A percentile compares a stretch with the other conserved stretches of the same genome.
Conservation (phyloP, 768 basidiomycete species). For the Leccinum rimulosum region DNA sequence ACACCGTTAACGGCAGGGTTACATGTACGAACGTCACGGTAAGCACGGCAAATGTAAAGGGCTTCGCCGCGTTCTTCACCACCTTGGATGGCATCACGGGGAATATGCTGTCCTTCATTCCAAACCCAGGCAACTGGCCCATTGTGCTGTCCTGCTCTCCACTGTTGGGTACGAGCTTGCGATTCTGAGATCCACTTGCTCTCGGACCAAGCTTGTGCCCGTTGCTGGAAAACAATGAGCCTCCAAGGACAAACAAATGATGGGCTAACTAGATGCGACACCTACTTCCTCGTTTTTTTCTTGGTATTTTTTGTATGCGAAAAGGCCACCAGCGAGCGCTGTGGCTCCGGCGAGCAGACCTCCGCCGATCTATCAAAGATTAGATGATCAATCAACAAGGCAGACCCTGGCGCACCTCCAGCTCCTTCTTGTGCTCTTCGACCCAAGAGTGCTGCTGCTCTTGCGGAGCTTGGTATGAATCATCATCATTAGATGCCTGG, state of each 20-base stretch:
- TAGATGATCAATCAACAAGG: conserved; percentile 1
- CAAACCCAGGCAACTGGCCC: conserved; percentile 62
- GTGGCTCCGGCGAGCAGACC: conserved; percentile 58
- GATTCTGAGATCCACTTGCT: conserved; percentile 59
- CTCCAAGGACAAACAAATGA: background rate
- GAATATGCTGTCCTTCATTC: conserved; percentile 57
- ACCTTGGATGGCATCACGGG: conserved; percentile 53
- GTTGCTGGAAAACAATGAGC: conserved; percentile 37
- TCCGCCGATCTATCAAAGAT: conserved; percentile 53
- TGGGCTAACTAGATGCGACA: background rate
- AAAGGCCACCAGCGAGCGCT: conserved; percentile 47
- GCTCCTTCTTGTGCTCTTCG: conserved; percentile 54
- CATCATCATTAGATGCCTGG: conserved; percentile 23
- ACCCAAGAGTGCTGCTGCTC: conserved; percentile 57
- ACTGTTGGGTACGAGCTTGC: conserved; percentile 49
- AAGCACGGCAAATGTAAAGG: conserved; percentile 60
- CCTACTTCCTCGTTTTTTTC: conserved; percentile 56
- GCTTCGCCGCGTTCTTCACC: conserved; percentile 51
- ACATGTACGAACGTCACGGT: conserved; percentile 46
- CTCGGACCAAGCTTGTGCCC: conserved; percentile 47
- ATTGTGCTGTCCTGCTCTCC: conserved; percentile 40
- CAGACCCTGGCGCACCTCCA: conserved; percentile 42
- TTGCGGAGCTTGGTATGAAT: conserved; percentile 26
- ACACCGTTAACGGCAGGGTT: background rate
- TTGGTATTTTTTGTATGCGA: conserved; percentile 54